Base-by-base conservation (phyloP, 2,329 filamentous ascomycete genomes). In the Pseudogymnoascus sp. region DNA sequence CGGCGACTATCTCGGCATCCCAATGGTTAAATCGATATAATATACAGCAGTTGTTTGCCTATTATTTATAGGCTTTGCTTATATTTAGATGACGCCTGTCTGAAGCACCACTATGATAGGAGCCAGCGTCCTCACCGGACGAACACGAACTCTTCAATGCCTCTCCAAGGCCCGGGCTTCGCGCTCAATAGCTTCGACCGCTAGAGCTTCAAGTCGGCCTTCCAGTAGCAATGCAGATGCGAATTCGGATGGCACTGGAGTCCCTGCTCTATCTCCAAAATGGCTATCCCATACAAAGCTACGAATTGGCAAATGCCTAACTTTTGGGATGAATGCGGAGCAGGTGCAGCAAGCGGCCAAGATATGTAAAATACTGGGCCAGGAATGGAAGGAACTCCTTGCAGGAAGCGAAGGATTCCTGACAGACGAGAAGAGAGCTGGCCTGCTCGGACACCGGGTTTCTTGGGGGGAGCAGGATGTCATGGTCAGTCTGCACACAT, bases 381-480 rank as follows among this genome's bases (percentile, higher is more conserved):
- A 69, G 7, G 83, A 90, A 64, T 94, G 90, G 90, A 76, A 87
- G 41, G 81, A 83, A 65, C 74, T 94, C 60, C 74, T 88, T 28
- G 88, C 85, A 0, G 89, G 88, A 0, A 84, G 83, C 61, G 87
- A 92, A 67, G 89, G 90, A 0, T 95, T 84, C 70, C 72, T 94
- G 63, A 88, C 85, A 0, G 80, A 77, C 9, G 76, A 79, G 61
- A 78, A 81, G 65, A 77, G 83, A 57, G 82, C 79, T 48, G 82
- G 88, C 0, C 69, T 92, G 33, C 82, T 83, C 63, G 76, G 79
- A 59, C 84, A 89, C 62, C 77, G 79, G 64, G 85, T 95, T 21
- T 84, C 83, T 0, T 95, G 89, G 90, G 91, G 90, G 28, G 90
- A 96, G 71, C 90, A 91, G 87, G 89, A 83, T 65, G 74, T 72